These are phyloP conservation scores for Rhizopus stolonifer DNA, from an alignment of 371 early-diverging fungal genomes.

Conservation along the genomic window DNA sequence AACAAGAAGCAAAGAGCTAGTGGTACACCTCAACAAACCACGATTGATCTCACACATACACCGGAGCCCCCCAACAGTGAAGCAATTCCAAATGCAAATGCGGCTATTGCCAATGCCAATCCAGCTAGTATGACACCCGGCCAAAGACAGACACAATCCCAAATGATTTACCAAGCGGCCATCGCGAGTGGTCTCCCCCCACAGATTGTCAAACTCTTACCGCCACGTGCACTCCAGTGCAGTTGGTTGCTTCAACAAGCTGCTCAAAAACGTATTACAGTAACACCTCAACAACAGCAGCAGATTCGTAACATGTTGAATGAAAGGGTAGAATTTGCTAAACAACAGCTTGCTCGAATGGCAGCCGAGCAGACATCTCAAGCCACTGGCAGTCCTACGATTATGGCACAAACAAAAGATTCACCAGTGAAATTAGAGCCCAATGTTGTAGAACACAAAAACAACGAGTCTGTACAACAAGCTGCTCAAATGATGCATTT, in stretches of 20 bases:
- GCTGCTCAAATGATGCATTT: conserved; percentile 7
- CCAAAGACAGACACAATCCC: conserved; percentile 25
- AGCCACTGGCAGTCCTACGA: neutral
- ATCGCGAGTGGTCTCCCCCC: conserved; percentile 36
- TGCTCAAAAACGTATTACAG: conserved; percentile 27
- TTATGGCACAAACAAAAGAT: neutral
- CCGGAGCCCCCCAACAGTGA: neutral
- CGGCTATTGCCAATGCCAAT: conserved; percentile 1
- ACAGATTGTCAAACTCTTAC: conserved; percentile 33
- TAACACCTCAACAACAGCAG: conserved; percentile 29
- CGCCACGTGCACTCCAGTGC: conserved; percentile 39
- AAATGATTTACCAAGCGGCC: conserved; percentile 41
- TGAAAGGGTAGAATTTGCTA: conserved; percentile 31
- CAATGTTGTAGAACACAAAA: conserved; percentile 2
- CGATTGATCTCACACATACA: conserved; percentile 1
- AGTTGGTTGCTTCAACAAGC: conserved; percentile 41
- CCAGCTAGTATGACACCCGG: conserved; percentile 19
- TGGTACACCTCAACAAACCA: conserved; percentile 7
- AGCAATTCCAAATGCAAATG: conserved; percentile 1
- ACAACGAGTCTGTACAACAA: conserved; percentile 8
- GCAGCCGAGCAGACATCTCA: conserved; percentile 3
- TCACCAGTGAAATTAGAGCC: neutral
- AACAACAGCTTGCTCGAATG: conserved; percentile 11
- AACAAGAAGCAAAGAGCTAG: conserved; percentile 31
- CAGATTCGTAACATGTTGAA: conserved; percentile 34